Conservation (phyloP, 2,329 filamentous ascomycete species). For the Penicillium corylophilum region DNA sequence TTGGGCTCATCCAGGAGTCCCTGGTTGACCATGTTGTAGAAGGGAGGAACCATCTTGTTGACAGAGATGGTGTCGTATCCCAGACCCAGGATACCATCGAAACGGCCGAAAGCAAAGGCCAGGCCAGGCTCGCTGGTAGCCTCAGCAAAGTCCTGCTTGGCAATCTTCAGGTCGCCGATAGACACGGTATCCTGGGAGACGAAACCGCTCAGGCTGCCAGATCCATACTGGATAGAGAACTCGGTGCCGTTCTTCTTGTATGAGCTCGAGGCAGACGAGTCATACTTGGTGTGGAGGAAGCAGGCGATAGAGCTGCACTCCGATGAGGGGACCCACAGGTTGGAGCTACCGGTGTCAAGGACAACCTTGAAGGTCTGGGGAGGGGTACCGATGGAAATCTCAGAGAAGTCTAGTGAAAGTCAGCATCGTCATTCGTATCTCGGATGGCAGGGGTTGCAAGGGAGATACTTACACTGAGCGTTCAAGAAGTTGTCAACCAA, state of each 20-base stretch:
- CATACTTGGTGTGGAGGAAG: constrained; percentile 96
- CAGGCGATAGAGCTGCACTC: constrained; percentile 94
- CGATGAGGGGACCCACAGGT: constrained; percentile 94
- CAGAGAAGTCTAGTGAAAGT: constrained; percentile 77
- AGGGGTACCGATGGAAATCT: constrained; percentile 88
- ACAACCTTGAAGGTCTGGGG: constrained; percentile 98
- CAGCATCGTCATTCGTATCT: constrained; percentile 4
- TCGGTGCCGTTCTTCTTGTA: constrained; percentile 91
- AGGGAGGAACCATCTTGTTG: constrained; percentile 89
- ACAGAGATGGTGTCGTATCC: constrained; percentile 97
- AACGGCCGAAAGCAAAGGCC: constrained; percentile 95
- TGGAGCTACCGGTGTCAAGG: constrained; percentile 96
- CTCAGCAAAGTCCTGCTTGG: constrained; percentile 93
- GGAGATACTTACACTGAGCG: constrained; percentile 76
- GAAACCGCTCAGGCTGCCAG: constrained; percentile 88
- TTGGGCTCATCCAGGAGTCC: constrained; percentile 85
- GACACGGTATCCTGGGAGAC: constrained; percentile 82
- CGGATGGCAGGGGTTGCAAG: background rate
- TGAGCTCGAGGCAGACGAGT: constrained; percentile 81
- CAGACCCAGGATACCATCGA: constrained; percentile 93
- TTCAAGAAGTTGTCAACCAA: constrained; percentile 98
- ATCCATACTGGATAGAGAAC: constrained; percentile 95
- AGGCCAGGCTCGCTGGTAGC: constrained; percentile 93
- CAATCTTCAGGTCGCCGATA: constrained; percentile 86
- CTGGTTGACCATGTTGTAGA: constrained; percentile 94